Evolutionary conservation across 2,329 filamentous ascomycete species (phyloP), one percentile per base, ranked within the genome.

Genomic region (Scortechinia acanthostroma): DNA sequence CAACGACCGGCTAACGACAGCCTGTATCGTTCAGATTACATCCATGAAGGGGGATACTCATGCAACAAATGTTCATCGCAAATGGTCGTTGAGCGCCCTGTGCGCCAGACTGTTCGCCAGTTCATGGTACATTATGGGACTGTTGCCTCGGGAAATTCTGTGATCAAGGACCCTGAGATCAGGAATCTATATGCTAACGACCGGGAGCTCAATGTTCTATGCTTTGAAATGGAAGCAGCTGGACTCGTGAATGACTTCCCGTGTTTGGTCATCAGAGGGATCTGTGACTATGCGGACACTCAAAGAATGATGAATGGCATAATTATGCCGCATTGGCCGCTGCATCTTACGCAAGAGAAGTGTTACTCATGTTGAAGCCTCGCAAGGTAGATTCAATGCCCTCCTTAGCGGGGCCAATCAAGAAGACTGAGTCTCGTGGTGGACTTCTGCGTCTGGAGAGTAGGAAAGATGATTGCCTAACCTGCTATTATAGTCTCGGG

Each of bases 121-220:
- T 4, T 45, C 4, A 28, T 16, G 21, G 35, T 47, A 14, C 46
- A 47, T 22, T 42, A 45, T 19, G 46, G 46, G 2, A 37, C 19
- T 14, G 45, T 47, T 17, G 46, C 43, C n/a, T 47, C 46, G 13
- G 30, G 25, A 16, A 43, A 46, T 15, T 22, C 5, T 2, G 16
- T 47, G 19, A 47, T 47, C 21, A 42, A 35, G 22, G 22, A 45
- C 20, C 28, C 46, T 1, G 3, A 20, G 28, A 22, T n/a, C 14
- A 37, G 46, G 15, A 43, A 47, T n/a, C 46, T 15, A 2, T 44
- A 44, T 22, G 37, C 33, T 40, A 44, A 35, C 5, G 44, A 43
- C 19, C 43, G 4, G 10, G 43, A 55, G 37, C 46, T 45, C 37
- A 45, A 43, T 23, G 46, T 55, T 1, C 40, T 55, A 3, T 58